Conservation (phyloP, 208 protist species). For the Leptomonas seymouri region DNA sequence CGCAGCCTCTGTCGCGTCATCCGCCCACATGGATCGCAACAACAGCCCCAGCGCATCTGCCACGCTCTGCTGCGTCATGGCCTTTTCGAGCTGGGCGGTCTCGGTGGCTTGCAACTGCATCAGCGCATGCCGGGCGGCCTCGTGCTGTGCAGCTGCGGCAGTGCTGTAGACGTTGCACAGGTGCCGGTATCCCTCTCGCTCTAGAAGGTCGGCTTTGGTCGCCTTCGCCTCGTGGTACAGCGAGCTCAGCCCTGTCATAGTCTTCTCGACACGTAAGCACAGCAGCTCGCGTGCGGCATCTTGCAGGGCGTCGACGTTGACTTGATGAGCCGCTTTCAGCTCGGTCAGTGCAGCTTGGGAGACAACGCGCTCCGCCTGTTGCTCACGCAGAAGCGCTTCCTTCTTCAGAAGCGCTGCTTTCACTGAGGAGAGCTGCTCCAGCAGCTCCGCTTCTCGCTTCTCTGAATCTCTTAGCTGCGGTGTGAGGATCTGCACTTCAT, state of each 20-base stretch:
- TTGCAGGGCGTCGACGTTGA: slow-evolving; percentile 18
- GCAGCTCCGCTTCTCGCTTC: neutral
- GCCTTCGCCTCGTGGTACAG: slow-evolving; percentile 34
- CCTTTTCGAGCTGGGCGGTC: slow-evolving; percentile 29
- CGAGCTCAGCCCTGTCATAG: slow-evolving; percentile 34
- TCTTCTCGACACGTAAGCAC: slow-evolving; percentile 43
- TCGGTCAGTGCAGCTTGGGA: slow-evolving; percentile 31
- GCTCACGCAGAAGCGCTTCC: slow-evolving; percentile 19
- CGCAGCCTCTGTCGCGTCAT: slow-evolving; percentile 32
- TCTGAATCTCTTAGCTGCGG: neutral
- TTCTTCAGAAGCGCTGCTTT: slow-evolving; percentile 4
- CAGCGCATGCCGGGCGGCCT: slow-evolving; percentile 27
- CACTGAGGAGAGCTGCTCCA: neutral
- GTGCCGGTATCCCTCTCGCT: slow-evolving; percentile 31
- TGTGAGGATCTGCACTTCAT: neutral
- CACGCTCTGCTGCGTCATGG: slow-evolving; percentile 19
- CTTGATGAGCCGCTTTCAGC: slow-evolving; percentile 25
- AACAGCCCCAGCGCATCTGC: slow-evolving; percentile 35
- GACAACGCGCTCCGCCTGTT: slow-evolving; percentile 17
- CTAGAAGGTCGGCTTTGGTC: slow-evolving; percentile 38
- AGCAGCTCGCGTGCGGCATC: slow-evolving; percentile 38
- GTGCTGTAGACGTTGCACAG: slow-evolving; percentile 4
- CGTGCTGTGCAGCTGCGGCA: slow-evolving; percentile 15
- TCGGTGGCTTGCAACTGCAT: slow-evolving; percentile 33
- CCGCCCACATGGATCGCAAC: slow-evolving; percentile 44